A percentile compares a stretch with the other conserved stretches of the same genome.
These are phyloP conservation scores for Rhizopogon vulgaris DNA, from an alignment of 768 basidiomycete species.

Conservation along the genomic window DNA sequence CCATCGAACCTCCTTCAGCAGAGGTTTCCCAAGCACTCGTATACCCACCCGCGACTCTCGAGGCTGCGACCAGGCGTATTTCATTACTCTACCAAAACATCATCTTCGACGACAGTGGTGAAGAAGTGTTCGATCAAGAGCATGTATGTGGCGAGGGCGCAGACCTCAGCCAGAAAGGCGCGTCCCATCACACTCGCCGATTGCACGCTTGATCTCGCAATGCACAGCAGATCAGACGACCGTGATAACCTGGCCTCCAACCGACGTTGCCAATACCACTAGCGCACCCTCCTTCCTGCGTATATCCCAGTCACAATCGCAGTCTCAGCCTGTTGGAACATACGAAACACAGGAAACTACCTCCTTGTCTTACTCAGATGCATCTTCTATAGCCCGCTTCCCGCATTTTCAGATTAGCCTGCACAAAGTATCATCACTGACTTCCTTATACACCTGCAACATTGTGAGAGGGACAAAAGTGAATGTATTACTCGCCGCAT, in stretches of 20 bases:
- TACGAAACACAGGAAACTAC: slow-evolving; percentile 41
- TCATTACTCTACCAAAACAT: slow-evolving; percentile 66
- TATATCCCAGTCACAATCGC: slow-evolving; percentile 21
- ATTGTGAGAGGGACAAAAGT: slow-evolving; percentile 39
- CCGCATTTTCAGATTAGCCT: slow-evolving; percentile 71
- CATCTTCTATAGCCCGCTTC: slow-evolving; percentile 67
- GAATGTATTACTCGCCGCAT: slow-evolving; percentile 53
- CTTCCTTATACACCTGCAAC: slow-evolving; percentile 23
- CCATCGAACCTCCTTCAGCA: slow-evolving; percentile 23
- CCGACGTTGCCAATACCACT: slow-evolving; percentile 22
- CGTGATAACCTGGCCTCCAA: slow-evolving; percentile 55
- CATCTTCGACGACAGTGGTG: slow-evolving; percentile 51
- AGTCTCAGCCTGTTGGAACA: slow-evolving; percentile 11
- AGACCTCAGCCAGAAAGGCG: slow-evolving; percentile 1
- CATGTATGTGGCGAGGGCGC: slow-evolving; percentile 14
- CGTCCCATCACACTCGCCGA: not conserved
- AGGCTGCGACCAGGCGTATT: slow-evolving; percentile 63
- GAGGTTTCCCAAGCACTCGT: slow-evolving; percentile 15
- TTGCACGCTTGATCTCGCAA: slow-evolving; percentile 1
- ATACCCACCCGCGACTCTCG: slow-evolving; percentile 51
- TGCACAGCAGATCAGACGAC: slow-evolving; percentile 39
- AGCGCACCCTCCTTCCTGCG: slow-evolving; percentile 20
- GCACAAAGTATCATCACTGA: slow-evolving; percentile 49
- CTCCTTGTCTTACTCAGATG: slow-evolving; percentile 54
- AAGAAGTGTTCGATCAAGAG: slow-evolving; percentile 23